Base-by-base conservation (phyloP, 805 yeast genomes). In the Clavispora santaluciae region DNA sequence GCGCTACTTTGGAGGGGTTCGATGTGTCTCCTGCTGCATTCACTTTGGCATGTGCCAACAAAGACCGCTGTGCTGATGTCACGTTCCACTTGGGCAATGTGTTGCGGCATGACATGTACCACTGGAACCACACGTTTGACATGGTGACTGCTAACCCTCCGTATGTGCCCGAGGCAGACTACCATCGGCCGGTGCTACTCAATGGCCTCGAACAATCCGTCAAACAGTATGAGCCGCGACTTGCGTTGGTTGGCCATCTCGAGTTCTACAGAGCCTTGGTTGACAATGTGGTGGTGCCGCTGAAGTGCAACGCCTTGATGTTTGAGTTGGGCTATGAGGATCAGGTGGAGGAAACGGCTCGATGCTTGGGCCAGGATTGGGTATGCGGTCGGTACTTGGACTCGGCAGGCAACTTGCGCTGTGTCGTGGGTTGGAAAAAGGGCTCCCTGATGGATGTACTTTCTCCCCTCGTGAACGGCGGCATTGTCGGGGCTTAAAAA, bases 141-240 rank as follows among this genome's bases (percentile, higher is more conserved):
- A 40, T 91, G 3, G 55, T 93, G 1, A 73, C 82, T 0, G 78
- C 95, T n/a, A 91, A 91, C 51, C 99, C 99, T 1, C 99, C 99
- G 0, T 91, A 91, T 55, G 81, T 90, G 5, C 78, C 86, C 0
- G 6, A 22, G 2, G 35, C 46, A 0, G 79, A 81, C 36, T 74
- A 74, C 52, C 45, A 45, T 8, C 52, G 60, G 4, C 61, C 73
- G 1, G 37, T 60, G 9, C 33, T 37, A 1, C 36, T 9, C 7
- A 56, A 59, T 28, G 79, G 78, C 3, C 76, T 80, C 0, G 84
- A 79, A 42, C 56, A 53, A 34, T 83, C 95, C 0, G 98, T 91
- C 0, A 63, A 73, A 29, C 29, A 60, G 10, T 82, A 74, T 59
- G 99, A 91, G 61, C 98, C 99, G 0, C 52, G 56, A 20, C 56